A percentile compares a stretch with the other conserved stretches of the same genome.
Evolutionary conservation across 495 filamentous ascomycete species (phyloP).

Genomic region (Chaetomium cochliodes): DNA sequence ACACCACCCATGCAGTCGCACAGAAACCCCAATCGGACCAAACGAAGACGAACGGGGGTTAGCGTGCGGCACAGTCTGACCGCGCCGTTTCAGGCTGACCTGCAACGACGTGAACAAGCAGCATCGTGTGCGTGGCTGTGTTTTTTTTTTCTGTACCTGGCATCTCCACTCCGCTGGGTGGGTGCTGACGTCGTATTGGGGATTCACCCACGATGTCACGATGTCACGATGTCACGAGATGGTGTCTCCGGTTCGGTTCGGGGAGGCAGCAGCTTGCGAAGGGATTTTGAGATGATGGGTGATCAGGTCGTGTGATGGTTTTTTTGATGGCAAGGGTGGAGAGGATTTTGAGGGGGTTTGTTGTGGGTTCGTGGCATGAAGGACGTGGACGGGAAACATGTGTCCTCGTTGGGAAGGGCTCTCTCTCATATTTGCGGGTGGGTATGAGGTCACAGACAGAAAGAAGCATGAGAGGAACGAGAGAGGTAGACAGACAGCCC

Average conservation of each 20-base stretch:
- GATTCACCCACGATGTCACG: neutral
- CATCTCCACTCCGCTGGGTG: neutral
- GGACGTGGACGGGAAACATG: too few relatives aligned
- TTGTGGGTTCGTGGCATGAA: too few relatives aligned
- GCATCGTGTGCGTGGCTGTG: neutral
- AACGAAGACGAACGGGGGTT: neutral
- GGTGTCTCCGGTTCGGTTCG: too few relatives aligned
- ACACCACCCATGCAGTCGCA: neutral
- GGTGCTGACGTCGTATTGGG: neutral
- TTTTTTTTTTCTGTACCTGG: neutral
- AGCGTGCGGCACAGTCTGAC: conserved; percentile 3
- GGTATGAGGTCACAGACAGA: neutral
- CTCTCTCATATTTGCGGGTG: too few relatives aligned
- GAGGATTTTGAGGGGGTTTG: too few relatives aligned
- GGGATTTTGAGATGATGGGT: too few relatives aligned
- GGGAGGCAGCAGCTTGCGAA: neutral
- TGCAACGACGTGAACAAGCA: neutral
- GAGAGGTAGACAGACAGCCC: neutral
- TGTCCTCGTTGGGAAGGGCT: too few relatives aligned
- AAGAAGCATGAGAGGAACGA: neutral
- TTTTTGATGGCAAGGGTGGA: too few relatives aligned
- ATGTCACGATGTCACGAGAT: too few relatives aligned
- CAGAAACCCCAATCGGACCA: neutral
- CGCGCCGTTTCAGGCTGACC: conserved; percentile 1
- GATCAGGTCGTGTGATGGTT: too few relatives aligned